Conservation (phyloP, 208 protist genomes). For the Histomonas meleagridis region DNA sequence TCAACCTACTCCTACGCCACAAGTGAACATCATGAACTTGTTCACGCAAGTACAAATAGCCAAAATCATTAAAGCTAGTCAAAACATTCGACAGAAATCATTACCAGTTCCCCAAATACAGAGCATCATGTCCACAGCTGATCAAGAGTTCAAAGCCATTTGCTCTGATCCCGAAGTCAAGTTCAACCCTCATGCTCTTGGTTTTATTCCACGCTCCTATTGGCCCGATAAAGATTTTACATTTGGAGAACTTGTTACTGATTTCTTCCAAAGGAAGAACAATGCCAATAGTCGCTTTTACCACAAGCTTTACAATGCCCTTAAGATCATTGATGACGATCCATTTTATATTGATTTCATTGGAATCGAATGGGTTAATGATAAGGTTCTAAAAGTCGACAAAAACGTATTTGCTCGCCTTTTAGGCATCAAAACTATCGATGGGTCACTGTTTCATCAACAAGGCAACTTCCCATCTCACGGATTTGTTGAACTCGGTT, state of each 20-base stretch:
- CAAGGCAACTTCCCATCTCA: constrained; percentile 35
- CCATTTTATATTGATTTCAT: background rate
- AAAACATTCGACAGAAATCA: too few relatives aligned
- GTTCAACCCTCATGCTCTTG: constrained; percentile 3
- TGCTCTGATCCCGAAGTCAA: background rate
- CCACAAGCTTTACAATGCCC: constrained; percentile 4
- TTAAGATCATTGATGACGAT: background rate
- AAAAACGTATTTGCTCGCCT: constrained; percentile 23
- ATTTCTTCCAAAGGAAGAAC: constrained; percentile 34
- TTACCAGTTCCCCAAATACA: too few relatives aligned
- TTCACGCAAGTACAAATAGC: too few relatives aligned
- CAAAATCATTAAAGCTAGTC: too few relatives aligned
- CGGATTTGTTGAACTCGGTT: background rate
- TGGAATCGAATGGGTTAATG: background rate
- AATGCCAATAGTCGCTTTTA: constrained; percentile 5
- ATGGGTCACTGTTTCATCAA: constrained; percentile 11
- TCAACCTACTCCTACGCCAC: too few relatives aligned
- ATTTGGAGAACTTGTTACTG: background rate
- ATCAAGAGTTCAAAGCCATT: background rate
- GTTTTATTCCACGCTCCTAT: background rate
- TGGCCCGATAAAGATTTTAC: constrained; percentile 8
- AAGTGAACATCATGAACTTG: too few relatives aligned
- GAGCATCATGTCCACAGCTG: too few relatives aligned
- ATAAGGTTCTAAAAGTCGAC: constrained; percentile 14
- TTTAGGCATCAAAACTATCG: background rate